phyloP scores from a whole-genome alignment of 1,139 yeast genomes.

The Candida sp. region DNA sequence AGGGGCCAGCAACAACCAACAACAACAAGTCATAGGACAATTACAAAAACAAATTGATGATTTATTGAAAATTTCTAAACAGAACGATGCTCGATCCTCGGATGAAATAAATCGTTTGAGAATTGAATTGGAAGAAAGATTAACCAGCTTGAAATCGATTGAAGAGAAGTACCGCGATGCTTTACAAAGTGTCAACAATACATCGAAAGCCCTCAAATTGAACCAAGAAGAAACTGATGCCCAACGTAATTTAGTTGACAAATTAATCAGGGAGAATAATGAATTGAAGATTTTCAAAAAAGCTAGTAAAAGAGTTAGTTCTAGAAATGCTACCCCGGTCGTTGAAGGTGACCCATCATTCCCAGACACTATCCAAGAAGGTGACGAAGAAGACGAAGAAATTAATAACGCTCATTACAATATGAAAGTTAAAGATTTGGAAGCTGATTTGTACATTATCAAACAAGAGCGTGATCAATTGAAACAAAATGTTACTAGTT shows the following conservation, averaged over 20 bases:
- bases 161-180: slow-evolving; percentile 68
- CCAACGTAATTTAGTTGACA: slow-evolving; percentile 54
- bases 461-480: slow-evolving; percentile 83
- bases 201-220: slow-evolving; percentile 69
- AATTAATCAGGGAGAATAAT: slow-evolving; percentile 63
- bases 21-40: slow-evolving; percentile 25
- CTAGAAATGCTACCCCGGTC: slow-evolving; percentile 23
- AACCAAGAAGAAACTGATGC: slow-evolving; percentile 69
- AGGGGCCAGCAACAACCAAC: slow-evolving; percentile 11
- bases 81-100: slow-evolving; percentile 32
- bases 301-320: slow-evolving; percentile 34
- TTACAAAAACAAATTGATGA: slow-evolving; percentile 50
- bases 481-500: slow-evolving; percentile 56
- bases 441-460: slow-evolving; percentile 78
- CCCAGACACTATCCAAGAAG: slow-evolving; percentile 13
- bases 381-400: slow-evolving; percentile 39
- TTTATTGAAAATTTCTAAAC: slow-evolving; percentile 34
- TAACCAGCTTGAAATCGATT: slow-evolving; percentile 33
- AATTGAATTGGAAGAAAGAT: slow-evolving; percentile 29
- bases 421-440: slow-evolving; percentile 75
- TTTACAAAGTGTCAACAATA: slow-evolving; percentile 66
- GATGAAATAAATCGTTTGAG: slow-evolving; percentile 32
- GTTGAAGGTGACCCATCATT: slow-evolving; percentile 12
- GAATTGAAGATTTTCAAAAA: slow-evolving; percentile 57
- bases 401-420: slow-evolving; percentile 66